A percentile compares a stretch with the other conserved stretches of the same genome.
phyloP scores from a whole-genome alignment of 169 alveolate genomes.

The Plasmodium blacklocki region DNA sequence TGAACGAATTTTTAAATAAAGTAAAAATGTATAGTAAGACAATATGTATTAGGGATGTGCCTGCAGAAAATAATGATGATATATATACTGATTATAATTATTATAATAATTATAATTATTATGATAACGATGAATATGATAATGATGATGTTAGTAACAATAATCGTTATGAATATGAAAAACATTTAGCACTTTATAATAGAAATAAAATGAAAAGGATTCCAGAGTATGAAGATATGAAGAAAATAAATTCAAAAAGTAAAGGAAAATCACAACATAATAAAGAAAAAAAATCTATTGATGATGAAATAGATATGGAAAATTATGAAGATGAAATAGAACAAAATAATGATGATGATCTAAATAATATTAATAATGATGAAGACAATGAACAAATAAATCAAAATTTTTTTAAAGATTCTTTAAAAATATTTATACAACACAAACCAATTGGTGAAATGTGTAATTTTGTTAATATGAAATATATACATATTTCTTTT shows the following conservation, averaged over 20 bases:
- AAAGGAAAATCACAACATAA: constrained; percentile 13
- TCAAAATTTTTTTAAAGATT: background rate
- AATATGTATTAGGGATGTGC: background rate
- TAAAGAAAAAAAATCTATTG: background rate
- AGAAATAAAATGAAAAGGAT: no score
- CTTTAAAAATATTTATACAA: constrained; percentile 55
- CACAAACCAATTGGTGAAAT: constrained; percentile 57
- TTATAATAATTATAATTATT: background rate
- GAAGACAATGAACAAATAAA: constrained; percentile 18
- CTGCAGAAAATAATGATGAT: constrained; percentile 4
- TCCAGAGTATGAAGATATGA: background rate
- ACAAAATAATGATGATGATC: background rate
- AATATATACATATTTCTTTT: constrained; percentile 38
- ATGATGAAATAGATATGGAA: background rate
- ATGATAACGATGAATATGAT: background rate
- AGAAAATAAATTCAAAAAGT: background rate
- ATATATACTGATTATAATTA: background rate
- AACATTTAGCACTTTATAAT: no score
- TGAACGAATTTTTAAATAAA: constrained; percentile 6
- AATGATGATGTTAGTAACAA: constrained; percentile 10
- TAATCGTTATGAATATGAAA: background rate
- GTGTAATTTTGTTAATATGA: constrained; percentile 42
- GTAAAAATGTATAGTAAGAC: background rate
- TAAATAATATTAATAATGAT: constrained; percentile 1
- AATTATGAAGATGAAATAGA: constrained; percentile 29